Evolutionary conservation across 495 filamentous ascomycete species (phyloP).

Genomic region (Aspergillus taichungensis): DNA sequence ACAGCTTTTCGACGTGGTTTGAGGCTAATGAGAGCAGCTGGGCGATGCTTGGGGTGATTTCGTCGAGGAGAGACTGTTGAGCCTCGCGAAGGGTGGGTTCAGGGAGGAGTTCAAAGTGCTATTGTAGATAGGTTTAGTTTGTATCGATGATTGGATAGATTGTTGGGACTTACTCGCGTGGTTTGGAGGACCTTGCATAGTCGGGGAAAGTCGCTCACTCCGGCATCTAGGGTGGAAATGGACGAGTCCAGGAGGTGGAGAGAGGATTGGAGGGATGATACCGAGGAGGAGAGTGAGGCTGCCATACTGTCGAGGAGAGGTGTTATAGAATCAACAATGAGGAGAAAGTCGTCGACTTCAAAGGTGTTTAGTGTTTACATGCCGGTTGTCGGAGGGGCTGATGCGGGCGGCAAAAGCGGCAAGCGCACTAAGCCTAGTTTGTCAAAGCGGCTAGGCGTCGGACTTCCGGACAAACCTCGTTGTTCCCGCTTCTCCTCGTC

Average conservation of each 20-base stretch:
- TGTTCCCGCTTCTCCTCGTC: conserved; percentile 16
- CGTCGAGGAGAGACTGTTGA: conserved; percentile 58
- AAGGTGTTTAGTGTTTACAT: conserved; percentile 26
- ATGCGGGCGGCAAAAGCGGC: conserved; percentile 28
- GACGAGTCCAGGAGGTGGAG: conserved; percentile 65
- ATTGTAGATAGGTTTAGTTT: not conserved
- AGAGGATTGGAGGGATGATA: conserved; percentile 60
- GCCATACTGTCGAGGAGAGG: conserved; percentile 22
- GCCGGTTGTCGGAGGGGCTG: conserved; percentile 11
- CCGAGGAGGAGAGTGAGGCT: conserved; percentile 51
- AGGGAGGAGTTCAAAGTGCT: conserved; percentile 77
- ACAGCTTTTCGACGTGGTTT: conserved; percentile 62
- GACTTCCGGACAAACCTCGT: conserved; percentile 34
- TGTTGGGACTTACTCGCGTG: conserved; percentile 44
- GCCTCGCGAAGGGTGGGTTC: conserved; percentile 58
- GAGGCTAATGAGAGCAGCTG: conserved; percentile 56
- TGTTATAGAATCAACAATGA: not conserved
- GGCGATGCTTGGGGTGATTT: conserved; percentile 66
- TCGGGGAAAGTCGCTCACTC: conserved; percentile 67
- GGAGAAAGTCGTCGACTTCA: not conserved
- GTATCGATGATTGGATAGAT: not conserved
- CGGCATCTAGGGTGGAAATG: conserved; percentile 61
- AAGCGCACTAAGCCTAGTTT: conserved; percentile 6
- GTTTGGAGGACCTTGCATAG: conserved; percentile 61
- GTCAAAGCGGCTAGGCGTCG: conserved; percentile 16